Conservation (phyloP, 2,329 filamentous ascomycete genomes). For the Aplosporella prunicola region DNA sequence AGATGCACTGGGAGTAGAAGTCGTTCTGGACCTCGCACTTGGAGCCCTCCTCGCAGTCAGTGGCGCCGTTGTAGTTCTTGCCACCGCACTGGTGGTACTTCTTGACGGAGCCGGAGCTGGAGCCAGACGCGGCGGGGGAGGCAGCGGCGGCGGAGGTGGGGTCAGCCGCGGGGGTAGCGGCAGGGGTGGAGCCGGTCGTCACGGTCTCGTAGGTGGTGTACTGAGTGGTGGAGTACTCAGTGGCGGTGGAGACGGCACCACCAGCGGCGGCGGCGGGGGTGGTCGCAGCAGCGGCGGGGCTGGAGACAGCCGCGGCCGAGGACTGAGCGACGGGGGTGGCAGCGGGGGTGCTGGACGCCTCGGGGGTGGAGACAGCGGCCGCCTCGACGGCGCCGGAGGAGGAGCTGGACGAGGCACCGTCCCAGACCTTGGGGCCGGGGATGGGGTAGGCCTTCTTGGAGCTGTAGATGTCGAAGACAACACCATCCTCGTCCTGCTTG, state of each 20-base stretch:
- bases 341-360: conserved; percentile 13
- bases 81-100: conserved; percentile 34
- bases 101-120: conserved; percentile 14
- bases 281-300: background rate
- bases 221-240: background rate
- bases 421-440: conserved; percentile 35
- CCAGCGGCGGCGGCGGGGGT: conserved; percentile 12
- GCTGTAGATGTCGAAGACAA: conserved; percentile 35
- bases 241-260: conserved; percentile 5
- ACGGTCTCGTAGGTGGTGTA: conserved; percentile 12
- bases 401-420: conserved; percentile 17
- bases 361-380: conserved; percentile 16
- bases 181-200: conserved; percentile 7
- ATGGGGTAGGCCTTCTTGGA: conserved; percentile 30
- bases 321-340: no score
- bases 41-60: conserved; percentile 25
- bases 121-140: conserved; percentile 8
- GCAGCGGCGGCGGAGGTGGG: conserved; percentile 12
- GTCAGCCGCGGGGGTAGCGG: conserved; percentile 8
- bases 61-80: conserved; percentile 27
- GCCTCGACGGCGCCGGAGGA: background rate
- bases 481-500: conserved; percentile 29
- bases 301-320: conserved; percentile 7
- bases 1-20: conserved; percentile 35
- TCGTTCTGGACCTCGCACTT: conserved; percentile 32